Percentiles rank a stretch among this genome's conserved stretches.
phyloP scores from a whole-genome alignment of 176 grass and related monocot species.

The Carex scoparia region DNA sequence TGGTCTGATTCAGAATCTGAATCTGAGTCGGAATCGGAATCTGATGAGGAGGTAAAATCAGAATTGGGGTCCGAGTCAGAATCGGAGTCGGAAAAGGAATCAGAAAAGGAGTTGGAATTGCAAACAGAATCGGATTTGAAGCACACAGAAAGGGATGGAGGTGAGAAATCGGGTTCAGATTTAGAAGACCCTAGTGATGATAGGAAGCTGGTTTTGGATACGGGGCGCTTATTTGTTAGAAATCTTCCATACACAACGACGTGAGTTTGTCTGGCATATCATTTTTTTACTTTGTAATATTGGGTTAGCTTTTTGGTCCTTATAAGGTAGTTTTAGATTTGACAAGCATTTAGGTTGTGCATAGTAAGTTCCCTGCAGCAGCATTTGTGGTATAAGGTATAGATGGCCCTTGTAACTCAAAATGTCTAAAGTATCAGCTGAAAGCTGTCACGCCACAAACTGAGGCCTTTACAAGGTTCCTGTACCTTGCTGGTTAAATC shows the following conservation, averaged over 20 bases:
- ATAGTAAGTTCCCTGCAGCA: not conserved
- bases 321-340: not conserved
- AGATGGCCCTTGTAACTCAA: not conserved
- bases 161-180: constrained; percentile 34
- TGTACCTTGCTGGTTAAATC: constrained; percentile 3
- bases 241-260: constrained; percentile 91
- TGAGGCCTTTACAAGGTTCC: not conserved
- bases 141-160: constrained; percentile 28
- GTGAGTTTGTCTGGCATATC: constrained; percentile 33
- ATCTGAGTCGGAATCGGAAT: constrained; percentile 41
- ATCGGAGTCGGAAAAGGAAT: constrained; percentile 22
- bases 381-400: not conserved
- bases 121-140: constrained; percentile 20
- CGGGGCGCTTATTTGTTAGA: constrained; percentile 76
- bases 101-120: constrained; percentile 30
- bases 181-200: constrained; percentile 48
- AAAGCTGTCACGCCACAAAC: not conserved
- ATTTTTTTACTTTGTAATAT: constrained; percentile 5
- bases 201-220: constrained; percentile 74
- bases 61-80: constrained; percentile 26
- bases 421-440: not conserved
- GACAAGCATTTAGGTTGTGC: not conserved
- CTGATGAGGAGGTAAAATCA: constrained; percentile 31
- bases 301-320: not conserved
- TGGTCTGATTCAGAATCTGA: constrained; percentile 92